These are phyloP conservation scores for Hirschfeldia incana DNA, from an alignment of 345 rosid species.

Conservation along the genomic window DNA sequence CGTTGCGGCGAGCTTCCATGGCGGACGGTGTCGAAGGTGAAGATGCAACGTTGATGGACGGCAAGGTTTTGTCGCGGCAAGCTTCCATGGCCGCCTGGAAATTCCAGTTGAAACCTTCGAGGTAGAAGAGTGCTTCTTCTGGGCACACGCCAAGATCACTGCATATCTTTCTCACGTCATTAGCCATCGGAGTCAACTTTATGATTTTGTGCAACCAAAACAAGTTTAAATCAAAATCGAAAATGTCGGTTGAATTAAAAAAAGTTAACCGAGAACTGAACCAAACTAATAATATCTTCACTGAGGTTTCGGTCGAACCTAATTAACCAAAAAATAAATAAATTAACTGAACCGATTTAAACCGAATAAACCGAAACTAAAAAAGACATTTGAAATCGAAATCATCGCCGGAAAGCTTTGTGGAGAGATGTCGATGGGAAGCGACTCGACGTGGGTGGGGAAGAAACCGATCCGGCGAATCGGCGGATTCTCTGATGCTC, in stretches of 20 bases:
- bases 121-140: constrained; percentile 4
- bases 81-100: neutral
- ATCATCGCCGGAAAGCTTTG: neutral
- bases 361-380: neutral
- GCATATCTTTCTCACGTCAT: neutral
- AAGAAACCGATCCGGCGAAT: constrained; percentile 89
- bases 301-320: too few species aligned
- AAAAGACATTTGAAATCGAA: constrained; percentile 15
- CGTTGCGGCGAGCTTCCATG: too few species aligned
- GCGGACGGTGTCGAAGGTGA: neutral
- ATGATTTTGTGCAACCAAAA: too few species aligned
- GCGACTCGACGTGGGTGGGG: constrained; percentile 92
- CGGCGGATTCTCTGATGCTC: constrained; percentile 97
- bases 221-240: too few species aligned
- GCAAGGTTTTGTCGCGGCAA: neutral
- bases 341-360: neutral
- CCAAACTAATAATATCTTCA: too few species aligned
- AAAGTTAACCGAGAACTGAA: too few species aligned
- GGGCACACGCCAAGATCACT: neutral
- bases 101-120: neutral
- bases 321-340: too few species aligned
- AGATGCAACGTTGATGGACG: neutral
- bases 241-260: too few species aligned
- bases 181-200: too few species aligned
- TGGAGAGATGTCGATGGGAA: constrained; percentile 69